Base-by-base conservation (phyloP, 139 green algal species). In the Microglena sp. region DNA sequence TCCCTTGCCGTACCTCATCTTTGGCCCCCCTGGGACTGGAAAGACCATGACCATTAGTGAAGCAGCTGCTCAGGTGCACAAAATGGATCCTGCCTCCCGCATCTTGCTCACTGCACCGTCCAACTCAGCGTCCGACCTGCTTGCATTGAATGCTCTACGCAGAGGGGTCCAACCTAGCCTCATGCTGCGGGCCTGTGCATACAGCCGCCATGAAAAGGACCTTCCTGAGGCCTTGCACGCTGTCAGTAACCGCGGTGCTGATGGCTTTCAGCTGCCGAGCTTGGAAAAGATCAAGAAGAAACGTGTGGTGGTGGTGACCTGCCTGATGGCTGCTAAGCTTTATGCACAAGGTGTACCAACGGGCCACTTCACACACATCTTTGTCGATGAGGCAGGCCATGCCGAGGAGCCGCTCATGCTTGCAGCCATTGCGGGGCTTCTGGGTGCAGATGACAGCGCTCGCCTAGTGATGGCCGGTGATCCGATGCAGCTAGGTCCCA, bases 351-450 rank as follows among this genome's bases (percentile, higher is more conserved):
- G 77, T 3, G 28, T 83, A 2, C 54, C 66, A 3, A 4, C 53
- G 21, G 69, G 66, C 64, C 74, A 67, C 58, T 85, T 85, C 66
- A 75, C 32, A 28, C 74, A 82, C 64, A 33, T 82, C 15, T 57
- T 82, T 28, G 59, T 85, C n/a, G 78, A 85, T 54, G 78, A 85
- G 62, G 78, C 78, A 35, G 78, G 78, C 0, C 78, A 85, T 43
- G 78, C 78, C 26, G 73, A 79, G 71, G 74, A 79, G 72, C 74
- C 74, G 1, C 68, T 79, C 40, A 45, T 29, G 29, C 58, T 77
- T 58, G 62, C 36, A 27, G 68, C 66, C 2, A 45, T 78, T 15
- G 71, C 78, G 36, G 77, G 76, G 27, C 64, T 78, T 44, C 62
- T 64, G 60, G 63, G 57, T 34, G n/a, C n/a, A n/a, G n/a, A n/a